A percentile compares a stretch with the other conserved stretches of the same genome.
Evolutionary conservation across 805 yeast genomes (phyloP).

Genomic region (Zygosaccharomyces kombuchaensis): DNA sequence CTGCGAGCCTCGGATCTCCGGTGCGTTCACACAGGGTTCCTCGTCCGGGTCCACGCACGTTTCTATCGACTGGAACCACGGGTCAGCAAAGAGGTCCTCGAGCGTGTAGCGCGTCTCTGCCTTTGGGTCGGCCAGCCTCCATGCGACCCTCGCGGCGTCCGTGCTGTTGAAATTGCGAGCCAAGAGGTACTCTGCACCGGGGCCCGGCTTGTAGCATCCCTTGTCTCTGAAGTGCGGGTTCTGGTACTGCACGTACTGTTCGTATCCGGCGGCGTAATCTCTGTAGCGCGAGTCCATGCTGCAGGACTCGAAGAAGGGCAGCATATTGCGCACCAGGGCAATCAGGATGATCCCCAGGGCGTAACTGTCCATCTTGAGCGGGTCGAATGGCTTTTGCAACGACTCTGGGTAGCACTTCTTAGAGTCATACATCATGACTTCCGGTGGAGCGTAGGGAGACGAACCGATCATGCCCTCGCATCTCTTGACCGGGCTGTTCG

Average conservation of each 20-base stretch:
- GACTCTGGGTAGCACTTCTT: slow-evolving; percentile 34
- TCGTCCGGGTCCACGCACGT: slow-evolving; percentile 43
- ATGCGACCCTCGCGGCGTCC: slow-evolving; percentile 64
- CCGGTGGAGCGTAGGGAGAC: slow-evolving; percentile 80
- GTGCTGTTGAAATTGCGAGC: slow-evolving; percentile 56
- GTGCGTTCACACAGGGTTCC: slow-evolving; percentile 17
- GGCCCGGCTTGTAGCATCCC: slow-evolving; percentile 48
- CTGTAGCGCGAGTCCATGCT: slow-evolving; percentile 47
- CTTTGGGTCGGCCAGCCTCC: slow-evolving; percentile 70
- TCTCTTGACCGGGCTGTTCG: slow-evolving; percentile 36
- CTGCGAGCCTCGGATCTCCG: slow-evolving; percentile 22
- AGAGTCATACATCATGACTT: slow-evolving; percentile 48
- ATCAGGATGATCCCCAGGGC: slow-evolving; percentile 66
- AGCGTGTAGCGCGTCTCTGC: slow-evolving; percentile 50
- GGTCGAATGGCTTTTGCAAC: slow-evolving; percentile 45
- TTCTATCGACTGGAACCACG: slow-evolving; percentile 58
- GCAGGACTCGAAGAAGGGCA: slow-evolving; percentile 56
- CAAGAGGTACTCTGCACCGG: slow-evolving; percentile 68
- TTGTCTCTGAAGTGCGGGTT: slow-evolving; percentile 47
- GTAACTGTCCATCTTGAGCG: slow-evolving; percentile 69
- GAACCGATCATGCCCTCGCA: slow-evolving; percentile 61
- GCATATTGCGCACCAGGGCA: slow-evolving; percentile 51
- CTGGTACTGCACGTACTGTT: slow-evolving; percentile 33
- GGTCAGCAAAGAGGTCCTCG: slow-evolving; percentile 52
- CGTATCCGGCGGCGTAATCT: slow-evolving; percentile 51